Percentiles rank a stretch among this genome's conserved stretches.
These are phyloP conservation scores for Diaporthe sp. DNA, from an alignment of 2,329 filamentous ascomycete genomes.

Conservation along the genomic window DNA sequence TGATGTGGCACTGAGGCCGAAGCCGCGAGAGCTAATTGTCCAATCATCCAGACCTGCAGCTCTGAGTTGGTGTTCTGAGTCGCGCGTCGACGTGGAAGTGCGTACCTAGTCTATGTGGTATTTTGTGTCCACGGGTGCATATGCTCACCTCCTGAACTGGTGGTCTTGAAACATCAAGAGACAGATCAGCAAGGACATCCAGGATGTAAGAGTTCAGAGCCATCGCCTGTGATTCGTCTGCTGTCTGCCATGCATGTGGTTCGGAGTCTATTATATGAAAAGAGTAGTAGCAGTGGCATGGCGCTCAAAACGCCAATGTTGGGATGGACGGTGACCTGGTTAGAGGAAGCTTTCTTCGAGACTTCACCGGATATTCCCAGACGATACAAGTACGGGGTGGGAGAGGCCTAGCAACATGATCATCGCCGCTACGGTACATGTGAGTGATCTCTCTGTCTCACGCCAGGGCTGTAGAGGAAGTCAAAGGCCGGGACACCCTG, in stretches of 20 bases:
- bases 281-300: not conserved
- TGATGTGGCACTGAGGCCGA: conserved; percentile 22
- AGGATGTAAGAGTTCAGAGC: not conserved
- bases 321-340: not conserved
- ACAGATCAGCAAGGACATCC: not conserved
- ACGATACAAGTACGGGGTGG: not conserved
- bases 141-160: conserved; percentile 26
- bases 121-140: conserved; percentile 4
- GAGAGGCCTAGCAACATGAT: not conserved
- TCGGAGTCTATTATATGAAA: conserved; percentile 23
- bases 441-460: not conserved
- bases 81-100: conserved; percentile 12
- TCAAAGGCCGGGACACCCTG: no score
- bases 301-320: conserved; percentile 23
- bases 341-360: conserved; percentile 12
- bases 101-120: conserved; percentile 13
- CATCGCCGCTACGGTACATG: not conserved
- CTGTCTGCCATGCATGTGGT: conserved; percentile 11
- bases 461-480: not conserved
- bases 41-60: conserved; percentile 4
- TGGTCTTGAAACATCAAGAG: conserved; percentile 25
- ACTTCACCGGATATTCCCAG: conserved; percentile 14
- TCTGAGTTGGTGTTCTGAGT: conserved; percentile 6
- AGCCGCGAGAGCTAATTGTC: conserved; percentile 27
- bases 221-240: conserved; percentile 7